A percentile compares a stretch with the other conserved stretches of the same genome.
phyloP scores from a whole-genome alignment of 768 basidiomycete species.

The Tephrocybe sp. region DNA sequence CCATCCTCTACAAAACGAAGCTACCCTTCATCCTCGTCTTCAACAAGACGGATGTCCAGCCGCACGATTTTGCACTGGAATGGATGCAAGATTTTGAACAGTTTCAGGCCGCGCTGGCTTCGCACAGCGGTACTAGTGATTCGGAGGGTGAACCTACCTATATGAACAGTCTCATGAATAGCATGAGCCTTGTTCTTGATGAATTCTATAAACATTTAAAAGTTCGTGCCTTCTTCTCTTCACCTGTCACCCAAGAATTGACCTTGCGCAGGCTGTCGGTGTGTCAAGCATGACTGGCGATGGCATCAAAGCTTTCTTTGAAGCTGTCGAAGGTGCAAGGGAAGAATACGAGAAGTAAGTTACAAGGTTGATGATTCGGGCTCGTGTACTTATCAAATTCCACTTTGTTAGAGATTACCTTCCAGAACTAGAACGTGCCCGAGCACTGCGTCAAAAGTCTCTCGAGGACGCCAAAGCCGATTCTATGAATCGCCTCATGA shows the following conservation, averaged over 20 bases:
- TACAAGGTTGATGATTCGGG: not conserved
- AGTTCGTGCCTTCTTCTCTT: slow-evolving; percentile 39
- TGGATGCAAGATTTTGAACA: slow-evolving; percentile 99
- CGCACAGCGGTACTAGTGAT: slow-evolving; percentile 64
- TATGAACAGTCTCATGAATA: slow-evolving; percentile 98
- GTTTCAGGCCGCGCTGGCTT: slow-evolving; percentile 84
- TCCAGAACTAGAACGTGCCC: slow-evolving; percentile 80
- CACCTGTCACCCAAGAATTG: not conserved
- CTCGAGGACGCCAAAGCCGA: slow-evolving; percentile 70
- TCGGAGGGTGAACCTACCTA: slow-evolving; percentile 91
- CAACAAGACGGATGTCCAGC: slow-evolving; percentile 94
- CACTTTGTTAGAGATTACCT: slow-evolving; percentile 71
- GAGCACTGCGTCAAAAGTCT: slow-evolving; percentile 58
- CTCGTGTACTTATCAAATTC: slow-evolving; percentile 6
- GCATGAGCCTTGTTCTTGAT: slow-evolving; percentile 96
- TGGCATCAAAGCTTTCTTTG: slow-evolving; percentile 88
- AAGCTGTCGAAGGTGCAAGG: slow-evolving; percentile 84
- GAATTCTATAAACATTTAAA: slow-evolving; percentile 97
- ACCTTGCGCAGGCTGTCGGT: slow-evolving; percentile 71
- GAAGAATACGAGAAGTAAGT: slow-evolving; percentile 86
- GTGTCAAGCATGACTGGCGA: slow-evolving; percentile 96
- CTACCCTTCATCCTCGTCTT: slow-evolving; percentile 97
- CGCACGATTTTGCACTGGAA: slow-evolving; percentile 88
- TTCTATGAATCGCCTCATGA: slow-evolving; percentile 73
- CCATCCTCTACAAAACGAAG: slow-evolving; percentile 97